phyloP scores from a whole-genome alignment of 2,329 filamentous ascomycete species.

The Beauveria brongniartii region DNA sequence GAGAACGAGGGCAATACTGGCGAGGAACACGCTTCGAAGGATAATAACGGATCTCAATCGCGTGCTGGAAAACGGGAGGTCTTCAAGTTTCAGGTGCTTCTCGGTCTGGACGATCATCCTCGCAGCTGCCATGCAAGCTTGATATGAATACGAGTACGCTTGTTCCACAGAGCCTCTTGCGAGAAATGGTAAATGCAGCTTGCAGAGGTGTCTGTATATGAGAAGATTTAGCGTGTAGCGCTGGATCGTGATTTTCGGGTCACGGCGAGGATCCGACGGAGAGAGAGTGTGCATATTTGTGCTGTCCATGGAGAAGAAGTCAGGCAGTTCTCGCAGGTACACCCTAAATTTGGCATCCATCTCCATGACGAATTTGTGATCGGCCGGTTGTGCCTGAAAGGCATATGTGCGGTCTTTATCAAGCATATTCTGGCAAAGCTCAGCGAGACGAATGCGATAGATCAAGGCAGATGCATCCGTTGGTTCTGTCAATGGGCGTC shows the following conservation, averaged over 20 bases:
- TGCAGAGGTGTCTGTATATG: slow-evolving; percentile 26
- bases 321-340: slow-evolving; percentile 21
- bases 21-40: slow-evolving; percentile 26
- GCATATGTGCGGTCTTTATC: slow-evolving; percentile 23
- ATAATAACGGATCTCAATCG: slow-evolving; percentile 23
- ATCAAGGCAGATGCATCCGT: slow-evolving; percentile 31
- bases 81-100: slow-evolving; percentile 20
- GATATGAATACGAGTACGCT: slow-evolving; percentile 23
- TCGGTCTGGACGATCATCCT: slow-evolving; percentile 24
- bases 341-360: slow-evolving; percentile 24
- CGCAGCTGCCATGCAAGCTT: slow-evolving; percentile 25
- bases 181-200: slow-evolving; percentile 27
- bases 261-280: slow-evolving; percentile 16
- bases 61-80: slow-evolving; percentile 20
- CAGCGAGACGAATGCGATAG: slow-evolving; percentile 29
- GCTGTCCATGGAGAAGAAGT: slow-evolving; percentile 21
- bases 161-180: slow-evolving; percentile 26
- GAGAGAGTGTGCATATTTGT: slow-evolving; percentile 16
- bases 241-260: slow-evolving; percentile 21
- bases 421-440: slow-evolving; percentile 27
- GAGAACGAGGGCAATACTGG: slow-evolving; percentile 26
- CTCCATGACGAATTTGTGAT: slow-evolving; percentile 24
- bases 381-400: slow-evolving; percentile 21
- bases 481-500: slow-evolving; percentile 22
- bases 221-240: slow-evolving; percentile 26